A percentile compares a stretch with the other conserved stretches of the same genome.
phyloP scores from a whole-genome alignment of 1,284 basidiomycete genomes.

The Heterobasidion irregulare region DNA sequence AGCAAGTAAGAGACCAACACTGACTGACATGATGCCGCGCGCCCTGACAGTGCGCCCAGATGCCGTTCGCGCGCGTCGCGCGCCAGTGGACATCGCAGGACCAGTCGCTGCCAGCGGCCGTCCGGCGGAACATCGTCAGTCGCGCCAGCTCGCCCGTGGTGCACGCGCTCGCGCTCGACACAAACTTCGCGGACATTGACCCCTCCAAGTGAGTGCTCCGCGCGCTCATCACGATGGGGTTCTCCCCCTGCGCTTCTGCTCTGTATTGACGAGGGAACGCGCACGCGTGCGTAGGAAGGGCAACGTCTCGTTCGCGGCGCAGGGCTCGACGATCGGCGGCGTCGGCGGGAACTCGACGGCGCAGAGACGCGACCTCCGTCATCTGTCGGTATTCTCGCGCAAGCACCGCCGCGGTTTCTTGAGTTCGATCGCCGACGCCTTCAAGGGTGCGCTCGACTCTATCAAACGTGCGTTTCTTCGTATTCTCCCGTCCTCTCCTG shows the following conservation, averaged over 20 bases:
- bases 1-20: too few relatives aligned
- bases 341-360: not conserved
- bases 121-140: not conserved
- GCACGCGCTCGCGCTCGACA: not conserved
- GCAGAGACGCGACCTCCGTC: not conserved
- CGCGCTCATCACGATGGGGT: not conserved
- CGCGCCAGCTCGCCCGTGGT: not conserved
- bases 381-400: not conserved
- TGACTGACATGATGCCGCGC: too few relatives aligned
- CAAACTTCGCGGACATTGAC: not conserved
- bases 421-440: not conserved
- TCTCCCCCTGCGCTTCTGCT: too few relatives aligned
- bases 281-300: not conserved
- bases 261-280: too few relatives aligned
- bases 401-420: not conserved
- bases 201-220: not conserved
- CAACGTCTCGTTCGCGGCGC: not conserved
- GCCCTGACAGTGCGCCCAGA: conserved; percentile 31
- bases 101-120: conserved; percentile 30
- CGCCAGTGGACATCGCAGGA: conserved; percentile 27
- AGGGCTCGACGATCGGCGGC: not conserved
- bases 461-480: not conserved
- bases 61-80: conserved; percentile 44
- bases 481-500: too few relatives aligned
- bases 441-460: not conserved